phyloP scores from a whole-genome alignment of 1,284 basidiomycete genomes.

The Peniophora sp. region DNA sequence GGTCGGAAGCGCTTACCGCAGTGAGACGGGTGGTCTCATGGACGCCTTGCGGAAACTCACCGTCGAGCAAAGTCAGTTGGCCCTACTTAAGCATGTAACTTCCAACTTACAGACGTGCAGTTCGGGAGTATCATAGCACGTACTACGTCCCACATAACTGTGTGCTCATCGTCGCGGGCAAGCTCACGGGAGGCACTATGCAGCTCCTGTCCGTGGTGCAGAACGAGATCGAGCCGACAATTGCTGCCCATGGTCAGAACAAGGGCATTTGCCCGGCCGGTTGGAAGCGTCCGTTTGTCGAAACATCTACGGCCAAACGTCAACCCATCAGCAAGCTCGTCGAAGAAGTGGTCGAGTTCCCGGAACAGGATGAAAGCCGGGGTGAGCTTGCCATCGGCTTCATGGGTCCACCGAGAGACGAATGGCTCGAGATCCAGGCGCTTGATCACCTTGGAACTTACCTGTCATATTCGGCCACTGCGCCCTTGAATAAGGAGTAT shows the following conservation, averaged over 20 bases:
- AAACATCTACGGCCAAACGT: constrained; percentile 71
- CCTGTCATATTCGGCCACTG: constrained; percentile 82
- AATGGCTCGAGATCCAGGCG: constrained; percentile 78
- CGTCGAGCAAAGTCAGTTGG: constrained; percentile 77
- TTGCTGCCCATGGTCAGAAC: constrained; percentile 69
- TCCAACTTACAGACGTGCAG: constrained; percentile 31
- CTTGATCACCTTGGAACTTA: constrained; percentile 85
- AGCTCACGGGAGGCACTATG: constrained; percentile 61
- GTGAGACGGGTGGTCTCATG: constrained; percentile 97
- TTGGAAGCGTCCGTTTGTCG: constrained; percentile 94
- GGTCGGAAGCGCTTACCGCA: constrained; percentile 81
- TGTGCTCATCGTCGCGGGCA: constrained; percentile 76
- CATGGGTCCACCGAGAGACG: constrained; percentile 70
- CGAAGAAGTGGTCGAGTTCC: constrained; percentile 80
- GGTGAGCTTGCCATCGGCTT: constrained; percentile 83
- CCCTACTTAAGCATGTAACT: background rate
- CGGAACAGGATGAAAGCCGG: constrained; percentile 95
- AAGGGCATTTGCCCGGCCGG: constrained; percentile 60
- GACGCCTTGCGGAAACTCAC: constrained; percentile 81
- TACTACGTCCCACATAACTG: constrained; percentile 97
- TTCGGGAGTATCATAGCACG: constrained; percentile 82
- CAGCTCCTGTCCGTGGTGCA: constrained; percentile 75
- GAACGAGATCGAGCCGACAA: constrained; percentile 73
- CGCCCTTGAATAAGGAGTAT: constrained; percentile 89
- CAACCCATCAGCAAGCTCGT: constrained; percentile 46